Evolutionary conservation across 208 protist species (phyloP).

Genomic region (Crithidia expoeki): DNA sequence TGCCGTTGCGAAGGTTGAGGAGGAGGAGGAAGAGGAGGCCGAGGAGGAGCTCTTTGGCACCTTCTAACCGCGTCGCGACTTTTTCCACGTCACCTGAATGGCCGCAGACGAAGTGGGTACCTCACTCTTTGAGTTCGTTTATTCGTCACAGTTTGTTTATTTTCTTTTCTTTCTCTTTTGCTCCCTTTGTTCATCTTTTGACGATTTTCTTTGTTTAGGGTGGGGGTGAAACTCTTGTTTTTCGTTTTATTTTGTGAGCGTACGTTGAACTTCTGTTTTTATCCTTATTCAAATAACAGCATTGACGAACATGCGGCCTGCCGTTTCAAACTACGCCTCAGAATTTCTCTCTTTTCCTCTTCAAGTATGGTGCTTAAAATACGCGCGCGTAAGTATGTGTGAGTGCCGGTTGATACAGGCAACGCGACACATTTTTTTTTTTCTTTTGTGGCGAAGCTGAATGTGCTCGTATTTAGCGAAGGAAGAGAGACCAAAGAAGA

Average conservation of each 20-base stretch:
- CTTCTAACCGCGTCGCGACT: slow-evolving; percentile 24
- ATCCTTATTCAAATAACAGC: background rate
- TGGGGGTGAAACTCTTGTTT: too few relatives aligned
- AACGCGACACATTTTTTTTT: too few relatives aligned
- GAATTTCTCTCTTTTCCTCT: background rate
- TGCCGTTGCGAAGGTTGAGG: slow-evolving; percentile 5
- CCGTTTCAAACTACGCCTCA: background rate
- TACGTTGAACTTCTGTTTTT: background rate
- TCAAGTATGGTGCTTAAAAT: too few relatives aligned
- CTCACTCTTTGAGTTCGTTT: background rate
- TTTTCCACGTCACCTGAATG: background rate
- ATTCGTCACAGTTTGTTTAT: background rate
- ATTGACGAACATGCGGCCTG: background rate
- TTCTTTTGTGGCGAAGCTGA: too few relatives aligned
- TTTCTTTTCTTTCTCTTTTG: slow-evolving; percentile 9
- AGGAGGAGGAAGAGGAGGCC: slow-evolving; percentile 24
- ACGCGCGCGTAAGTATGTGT: too few relatives aligned
- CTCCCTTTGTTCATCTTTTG: too few relatives aligned
- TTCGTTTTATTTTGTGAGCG: background rate
- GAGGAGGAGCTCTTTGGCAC: slow-evolving; percentile 39
- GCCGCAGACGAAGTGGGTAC: background rate
- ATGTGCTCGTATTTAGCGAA: too few relatives aligned
- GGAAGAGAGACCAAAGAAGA: too few relatives aligned
- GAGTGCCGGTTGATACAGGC: too few relatives aligned
- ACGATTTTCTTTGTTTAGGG: slow-evolving; percentile 19